A percentile compares a stretch with the other conserved stretches of the same genome.
Evolutionary conservation across 1,284 basidiomycete species (phyloP).

Genomic region (Ustilago nuda): DNA sequence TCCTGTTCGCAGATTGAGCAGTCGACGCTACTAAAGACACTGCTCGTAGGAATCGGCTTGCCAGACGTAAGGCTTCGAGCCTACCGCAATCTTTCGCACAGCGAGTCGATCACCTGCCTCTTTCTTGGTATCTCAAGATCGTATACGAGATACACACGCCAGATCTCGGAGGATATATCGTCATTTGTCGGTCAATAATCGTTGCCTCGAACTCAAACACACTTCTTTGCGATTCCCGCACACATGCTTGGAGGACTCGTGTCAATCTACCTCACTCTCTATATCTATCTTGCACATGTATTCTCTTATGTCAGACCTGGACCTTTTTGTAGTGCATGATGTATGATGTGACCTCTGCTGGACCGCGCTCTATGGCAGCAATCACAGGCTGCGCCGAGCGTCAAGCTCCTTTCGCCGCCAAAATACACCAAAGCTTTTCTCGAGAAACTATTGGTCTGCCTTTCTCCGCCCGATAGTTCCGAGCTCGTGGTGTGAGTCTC

Average conservation of each 20-base stretch:
- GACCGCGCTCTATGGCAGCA: background rate
- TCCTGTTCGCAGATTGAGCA: slow-evolving; percentile 68
- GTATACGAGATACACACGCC: slow-evolving; percentile 68
- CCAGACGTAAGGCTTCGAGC: slow-evolving; percentile 66
- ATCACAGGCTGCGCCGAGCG: background rate
- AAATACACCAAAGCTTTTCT: background rate
- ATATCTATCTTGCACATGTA: slow-evolving; percentile 1
- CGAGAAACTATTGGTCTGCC: too few species aligned
- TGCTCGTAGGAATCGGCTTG: slow-evolving; percentile 70
- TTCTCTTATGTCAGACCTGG: background rate
- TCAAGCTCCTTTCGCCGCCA: background rate
- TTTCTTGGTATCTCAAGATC: slow-evolving; percentile 60
- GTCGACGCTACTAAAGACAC: slow-evolving; percentile 69
- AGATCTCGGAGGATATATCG: slow-evolving; percentile 60
- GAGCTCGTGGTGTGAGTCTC: too few species aligned
- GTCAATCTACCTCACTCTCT: background rate
- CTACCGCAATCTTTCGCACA: slow-evolving; percentile 68
- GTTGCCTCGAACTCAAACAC: background rate
- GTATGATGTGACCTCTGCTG: background rate
- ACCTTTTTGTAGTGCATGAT: background rate
- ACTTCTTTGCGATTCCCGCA: background rate
- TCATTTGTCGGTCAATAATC: slow-evolving; percentile 49
- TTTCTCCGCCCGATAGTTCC: too few species aligned
- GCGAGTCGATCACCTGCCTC: slow-evolving; percentile 66
- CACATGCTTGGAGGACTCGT: background rate